Conservation (phyloP, 371 early-diverging fungal species). For the Lichtheimia ornata region DNA sequence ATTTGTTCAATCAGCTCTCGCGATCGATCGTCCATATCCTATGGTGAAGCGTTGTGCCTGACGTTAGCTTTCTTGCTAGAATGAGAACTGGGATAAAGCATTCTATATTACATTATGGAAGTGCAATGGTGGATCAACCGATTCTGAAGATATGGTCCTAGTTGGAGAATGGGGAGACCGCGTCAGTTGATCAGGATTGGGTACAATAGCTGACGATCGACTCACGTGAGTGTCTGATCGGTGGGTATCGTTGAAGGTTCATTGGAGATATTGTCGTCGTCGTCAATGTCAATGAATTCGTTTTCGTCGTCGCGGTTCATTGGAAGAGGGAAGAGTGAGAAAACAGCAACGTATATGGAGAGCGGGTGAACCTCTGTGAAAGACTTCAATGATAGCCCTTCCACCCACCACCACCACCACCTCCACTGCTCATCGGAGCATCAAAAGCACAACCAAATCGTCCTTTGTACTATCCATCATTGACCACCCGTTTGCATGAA, state of each 20-base stretch:
- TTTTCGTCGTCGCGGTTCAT: conserved; percentile 22
- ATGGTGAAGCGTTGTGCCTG: background rate
- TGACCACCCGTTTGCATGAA: background rate
- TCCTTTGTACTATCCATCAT: background rate
- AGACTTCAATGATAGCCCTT: too few relatives aligned
- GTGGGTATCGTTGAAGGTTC: background rate
- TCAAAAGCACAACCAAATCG: background rate
- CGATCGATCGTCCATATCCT: conserved; percentile 64
- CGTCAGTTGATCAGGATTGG: background rate
- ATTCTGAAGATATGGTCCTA: background rate
- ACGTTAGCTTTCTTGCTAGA: background rate
- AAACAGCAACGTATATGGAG: background rate
- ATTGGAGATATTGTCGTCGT: conserved; percentile 9
- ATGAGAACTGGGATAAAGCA: background rate
- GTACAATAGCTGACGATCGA: background rate
- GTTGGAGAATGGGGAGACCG: background rate
- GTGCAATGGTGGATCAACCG: background rate
- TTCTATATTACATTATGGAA: conserved; percentile 1
- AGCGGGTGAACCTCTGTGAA: background rate
- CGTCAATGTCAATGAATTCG: conserved; percentile 35
- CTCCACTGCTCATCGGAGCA: background rate
- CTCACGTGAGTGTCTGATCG: background rate
- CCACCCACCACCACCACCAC: too few relatives aligned
- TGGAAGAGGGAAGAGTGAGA: background rate
- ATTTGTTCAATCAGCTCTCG: conserved; percentile 66